These are phyloP conservation scores for Cordyceps cicadae DNA, from an alignment of 2,329 filamentous ascomycete species.

Conservation along the genomic window DNA sequence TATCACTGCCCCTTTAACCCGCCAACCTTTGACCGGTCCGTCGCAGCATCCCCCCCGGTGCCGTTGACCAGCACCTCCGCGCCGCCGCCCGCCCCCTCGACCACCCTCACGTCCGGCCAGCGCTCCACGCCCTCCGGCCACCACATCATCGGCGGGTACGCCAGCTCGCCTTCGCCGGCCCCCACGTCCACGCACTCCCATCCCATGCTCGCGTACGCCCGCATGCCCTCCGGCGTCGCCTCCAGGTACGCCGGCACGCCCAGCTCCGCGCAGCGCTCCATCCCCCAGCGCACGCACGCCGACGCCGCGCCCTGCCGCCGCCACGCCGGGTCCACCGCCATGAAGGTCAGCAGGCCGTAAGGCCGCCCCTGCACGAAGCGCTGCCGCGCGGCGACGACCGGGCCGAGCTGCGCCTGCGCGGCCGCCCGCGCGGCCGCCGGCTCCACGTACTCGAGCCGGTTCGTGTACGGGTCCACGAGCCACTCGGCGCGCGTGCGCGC, in stretches of 20 bases:
- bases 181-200: constrained; percentile 2
- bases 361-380: not conserved
- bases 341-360: constrained; percentile 3
- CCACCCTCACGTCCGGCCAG: not conserved
- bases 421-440: not conserved
- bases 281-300: constrained; percentile 8
- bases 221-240: constrained; percentile 6
- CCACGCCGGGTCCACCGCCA: constrained; percentile 6
- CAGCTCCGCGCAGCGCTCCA: constrained; percentile 5
- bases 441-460: constrained; percentile 3
- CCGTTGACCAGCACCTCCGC: not conserved
- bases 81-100: not conserved
- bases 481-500: constrained; percentile 2
- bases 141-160: constrained; percentile 10
- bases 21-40: no score
- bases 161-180: not conserved
- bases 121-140: constrained; percentile 9
- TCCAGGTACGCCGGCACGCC: constrained; percentile 10
- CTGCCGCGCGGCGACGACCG: not conserved
- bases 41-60: no score
- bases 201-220: constrained; percentile 2
- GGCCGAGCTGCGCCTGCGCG: not conserved
- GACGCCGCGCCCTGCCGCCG: constrained; percentile 8
- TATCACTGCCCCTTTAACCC: no score
- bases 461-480: not conserved